Base-by-base conservation (phyloP, 2,329 filamentous ascomycete genomes). In the Colletotrichum sp. region DNA sequence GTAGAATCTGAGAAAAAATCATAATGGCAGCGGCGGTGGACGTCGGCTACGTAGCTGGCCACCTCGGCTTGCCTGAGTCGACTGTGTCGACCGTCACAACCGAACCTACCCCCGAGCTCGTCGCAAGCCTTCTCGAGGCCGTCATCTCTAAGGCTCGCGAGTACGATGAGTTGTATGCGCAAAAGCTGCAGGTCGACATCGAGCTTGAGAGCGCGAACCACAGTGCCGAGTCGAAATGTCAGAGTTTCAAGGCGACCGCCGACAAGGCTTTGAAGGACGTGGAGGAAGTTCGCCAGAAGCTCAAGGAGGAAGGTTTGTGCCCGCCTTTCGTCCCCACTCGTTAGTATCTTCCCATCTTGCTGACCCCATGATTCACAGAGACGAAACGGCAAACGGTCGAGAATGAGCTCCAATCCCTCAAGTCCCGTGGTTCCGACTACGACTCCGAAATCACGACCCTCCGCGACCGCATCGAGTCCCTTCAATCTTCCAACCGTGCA, bases 401-500 rank as follows among this genome's bases (percentile, higher is more conserved):
- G 83, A 94, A 94, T 64, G 95, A 99, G 83, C 90, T 99, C 1
- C 93, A 96, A 80, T 87, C 91, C 13, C 88, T 98, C 75, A 96
- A 95, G 80, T 93, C 95, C 0, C 94, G 94, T 6, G 93, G 92
- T 24, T 93, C 93, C 2, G 93, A 93, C 76, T 94, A 95, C 4
- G 92, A 94, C 75, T 93, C 93, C 34, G 94, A 96, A 81, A 90
- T 95, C 75, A 93, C 95, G 80, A 92, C 92, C 4, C 89, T 99
- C 16, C 93, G 95, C 80, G 92, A 95, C 75, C 96, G 96, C 80
- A 95, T 99, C 80, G 89, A 93, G 65, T 95, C 95, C 0, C 92
- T 99, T 4, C 96, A 99, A 85, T 93, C 95, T 0, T 97, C 96
- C 8, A 99, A 98, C 82, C 94, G 97, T 77, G 96, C 98, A 78